phyloP scores from a whole-genome alignment of 1,139 yeast genomes.

The Hanseniaspora gamundiae region DNA sequence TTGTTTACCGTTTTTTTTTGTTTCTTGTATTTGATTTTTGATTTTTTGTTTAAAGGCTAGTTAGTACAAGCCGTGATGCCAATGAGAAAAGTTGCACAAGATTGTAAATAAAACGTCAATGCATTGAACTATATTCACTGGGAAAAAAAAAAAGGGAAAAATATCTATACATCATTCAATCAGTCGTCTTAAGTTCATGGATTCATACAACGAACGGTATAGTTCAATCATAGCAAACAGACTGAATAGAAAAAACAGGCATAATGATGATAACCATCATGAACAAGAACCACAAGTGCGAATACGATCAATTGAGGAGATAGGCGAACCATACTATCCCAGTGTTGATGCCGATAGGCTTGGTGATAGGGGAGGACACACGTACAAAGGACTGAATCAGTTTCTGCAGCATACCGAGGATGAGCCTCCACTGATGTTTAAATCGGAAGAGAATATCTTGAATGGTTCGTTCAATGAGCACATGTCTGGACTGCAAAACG shows the following conservation, averaged over 20 bases:
- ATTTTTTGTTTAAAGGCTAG: too few relatives aligned
- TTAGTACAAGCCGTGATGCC: too few relatives aligned
- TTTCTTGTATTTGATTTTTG: not conserved
- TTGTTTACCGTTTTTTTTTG: not conserved
- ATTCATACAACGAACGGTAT: not conserved
- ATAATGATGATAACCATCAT: not conserved
- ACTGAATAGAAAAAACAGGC: not conserved
- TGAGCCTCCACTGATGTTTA: not conserved
- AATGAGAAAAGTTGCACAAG: too few relatives aligned
- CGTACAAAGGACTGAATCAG: not conserved
- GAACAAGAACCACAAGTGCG: too few relatives aligned
- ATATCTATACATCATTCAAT: too few relatives aligned
- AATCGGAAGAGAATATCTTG: not conserved
- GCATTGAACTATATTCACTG: too few relatives aligned
- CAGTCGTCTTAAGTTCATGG: too few relatives aligned
- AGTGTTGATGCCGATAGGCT: too few relatives aligned
- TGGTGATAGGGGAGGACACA: not conserved
- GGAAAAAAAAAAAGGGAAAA: too few relatives aligned
- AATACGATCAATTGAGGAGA: constrained; percentile 2
- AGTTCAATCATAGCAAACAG: not conserved
- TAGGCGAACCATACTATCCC: constrained; percentile 6
- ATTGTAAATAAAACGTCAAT: too few relatives aligned
- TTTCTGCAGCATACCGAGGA: not conserved
- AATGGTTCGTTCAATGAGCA: not conserved
- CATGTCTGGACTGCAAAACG: not conserved